A percentile compares a stretch with the other conserved stretches of the same genome.
These are phyloP conservation scores for Blakeslea trispora DNA, from an alignment of 371 early-diverging fungal genomes.

Conservation along the genomic window DNA sequence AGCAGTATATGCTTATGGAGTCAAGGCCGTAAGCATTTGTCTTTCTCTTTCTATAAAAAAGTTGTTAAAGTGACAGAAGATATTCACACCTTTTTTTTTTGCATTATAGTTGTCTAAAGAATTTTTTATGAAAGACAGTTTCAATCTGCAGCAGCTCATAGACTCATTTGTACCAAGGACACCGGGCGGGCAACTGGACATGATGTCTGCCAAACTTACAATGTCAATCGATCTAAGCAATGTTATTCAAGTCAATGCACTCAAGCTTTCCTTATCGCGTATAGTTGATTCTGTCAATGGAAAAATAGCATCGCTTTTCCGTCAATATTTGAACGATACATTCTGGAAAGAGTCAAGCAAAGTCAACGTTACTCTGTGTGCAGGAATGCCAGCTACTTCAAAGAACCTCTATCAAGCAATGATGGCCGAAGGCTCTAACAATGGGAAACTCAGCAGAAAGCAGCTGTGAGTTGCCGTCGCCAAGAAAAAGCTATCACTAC, in stretches of 20 bases:
- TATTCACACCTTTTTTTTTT: conserved; percentile 4
- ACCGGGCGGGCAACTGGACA: conserved; percentile 4
- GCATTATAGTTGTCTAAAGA: conserved; percentile 3
- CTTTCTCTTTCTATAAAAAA: conserved; percentile 2
- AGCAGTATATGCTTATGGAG: conserved; percentile 7
- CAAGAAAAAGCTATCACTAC: conserved; percentile 3
- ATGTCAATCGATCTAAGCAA: conserved; percentile 6
- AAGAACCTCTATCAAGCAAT: conserved; percentile 3
- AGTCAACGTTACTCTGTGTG: not conserved
- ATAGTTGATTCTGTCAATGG: conserved; percentile 8
- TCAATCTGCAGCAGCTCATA: conserved; percentile 13
- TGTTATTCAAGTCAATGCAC: conserved; percentile 10
- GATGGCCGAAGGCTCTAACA: not conserved
- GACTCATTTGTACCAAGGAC: conserved; percentile 8
- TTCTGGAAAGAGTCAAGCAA: conserved; percentile 4
- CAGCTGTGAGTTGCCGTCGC: conserved; percentile 1
- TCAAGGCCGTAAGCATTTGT: not conserved
- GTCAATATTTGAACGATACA: conserved; percentile 2
- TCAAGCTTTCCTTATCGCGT: conserved; percentile 7
- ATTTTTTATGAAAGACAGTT: conserved; percentile 6
- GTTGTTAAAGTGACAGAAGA: conserved; percentile 5
- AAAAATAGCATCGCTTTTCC: conserved; percentile 5
- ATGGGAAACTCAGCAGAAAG: conserved; percentile 2
- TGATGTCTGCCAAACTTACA: conserved; percentile 4
- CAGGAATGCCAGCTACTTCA: not conserved